Conservation (phyloP, 306 rosid genomes). For the Fragaria ananassa region DNA sequence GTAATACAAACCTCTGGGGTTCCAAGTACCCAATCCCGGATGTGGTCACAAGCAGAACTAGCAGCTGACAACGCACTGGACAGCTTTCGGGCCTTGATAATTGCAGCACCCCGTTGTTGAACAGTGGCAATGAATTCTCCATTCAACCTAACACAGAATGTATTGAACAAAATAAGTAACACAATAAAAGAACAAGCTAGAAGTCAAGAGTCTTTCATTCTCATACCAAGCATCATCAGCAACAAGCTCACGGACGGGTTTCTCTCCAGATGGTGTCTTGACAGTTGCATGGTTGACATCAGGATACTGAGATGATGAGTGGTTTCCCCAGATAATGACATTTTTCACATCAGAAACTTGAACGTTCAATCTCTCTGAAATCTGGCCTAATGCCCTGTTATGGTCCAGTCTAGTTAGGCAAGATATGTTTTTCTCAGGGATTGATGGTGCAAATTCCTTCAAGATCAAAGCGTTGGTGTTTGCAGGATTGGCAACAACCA, state of each 20-base stretch:
- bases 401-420: slow-evolving; percentile 93
- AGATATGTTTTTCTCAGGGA: slow-evolving; percentile 82
- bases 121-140: slow-evolving; percentile 87
- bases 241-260: slow-evolving; percentile 75
- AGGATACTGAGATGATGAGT: slow-evolving; percentile 95
- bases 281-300: slow-evolving; percentile 96
- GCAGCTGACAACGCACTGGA: slow-evolving; percentile 98
- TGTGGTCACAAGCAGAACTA: slow-evolving; percentile 97
- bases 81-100: slow-evolving; percentile 88
- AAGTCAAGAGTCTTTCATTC: background rate
- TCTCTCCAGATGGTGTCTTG: slow-evolving; percentile 64
- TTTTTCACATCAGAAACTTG: slow-evolving; percentile 90
- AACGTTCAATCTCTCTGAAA: slow-evolving; percentile 77
- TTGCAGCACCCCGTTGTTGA: slow-evolving; percentile 99
- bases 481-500: slow-evolving; percentile 99
- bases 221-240: slow-evolving; percentile 79
- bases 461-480: slow-evolving; percentile 96
- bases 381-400: slow-evolving; percentile 96
- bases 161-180: slow-evolving; percentile 6
- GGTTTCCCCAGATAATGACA: slow-evolving; percentile 96
- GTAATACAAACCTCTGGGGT: slow-evolving; percentile 71
- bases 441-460: slow-evolving; percentile 96
- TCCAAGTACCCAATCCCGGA: slow-evolving; percentile 97
- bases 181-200: background rate
- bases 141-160: slow-evolving; percentile 56